Evolutionary conservation across 2,329 filamentous ascomycete genomes (phyloP).

Genomic region (Emergomyces orientalis): DNA sequence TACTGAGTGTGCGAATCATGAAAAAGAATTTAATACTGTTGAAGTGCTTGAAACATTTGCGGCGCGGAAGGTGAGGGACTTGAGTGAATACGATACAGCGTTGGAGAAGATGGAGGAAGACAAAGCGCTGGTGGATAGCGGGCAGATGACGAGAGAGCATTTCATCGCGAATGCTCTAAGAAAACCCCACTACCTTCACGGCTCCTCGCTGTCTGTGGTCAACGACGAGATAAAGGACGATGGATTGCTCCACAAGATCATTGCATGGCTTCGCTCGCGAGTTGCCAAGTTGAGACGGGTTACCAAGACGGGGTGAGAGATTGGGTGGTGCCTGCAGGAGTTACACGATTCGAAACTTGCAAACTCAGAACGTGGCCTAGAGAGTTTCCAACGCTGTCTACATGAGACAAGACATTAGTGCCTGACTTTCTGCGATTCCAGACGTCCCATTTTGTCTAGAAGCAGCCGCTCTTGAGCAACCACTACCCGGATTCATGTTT

Average conservation of each 20-base stretch:
- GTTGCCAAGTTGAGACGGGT: too few species aligned
- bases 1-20: conserved; percentile 18
- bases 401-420: too few species aligned
- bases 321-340: too few species aligned
- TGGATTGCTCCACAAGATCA: neutral
- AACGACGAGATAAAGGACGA: conserved; percentile 2
- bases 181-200: conserved; percentile 1
- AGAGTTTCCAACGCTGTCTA: too few species aligned
- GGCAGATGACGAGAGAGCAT: conserved; percentile 22
- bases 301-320: too few species aligned
- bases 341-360: too few species aligned
- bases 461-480: too few species aligned
- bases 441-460: too few species aligned
- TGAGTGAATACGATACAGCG: conserved; percentile 25
- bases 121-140: conserved; percentile 23
- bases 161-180: conserved; percentile 17
- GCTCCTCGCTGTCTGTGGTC: conserved; percentile 5
- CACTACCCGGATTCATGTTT: too few species aligned
- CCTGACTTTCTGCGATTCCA: too few species aligned
- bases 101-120: conserved; percentile 25
- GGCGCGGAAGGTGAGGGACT: conserved; percentile 21
- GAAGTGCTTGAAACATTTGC: conserved; percentile 20
- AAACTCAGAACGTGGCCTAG: too few species aligned
- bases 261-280: neutral
- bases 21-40: conserved; percentile 17